Evolutionary conservation across 2,329 filamentous ascomycete species (phyloP).

Genomic region (Knufia petricola): DNA sequence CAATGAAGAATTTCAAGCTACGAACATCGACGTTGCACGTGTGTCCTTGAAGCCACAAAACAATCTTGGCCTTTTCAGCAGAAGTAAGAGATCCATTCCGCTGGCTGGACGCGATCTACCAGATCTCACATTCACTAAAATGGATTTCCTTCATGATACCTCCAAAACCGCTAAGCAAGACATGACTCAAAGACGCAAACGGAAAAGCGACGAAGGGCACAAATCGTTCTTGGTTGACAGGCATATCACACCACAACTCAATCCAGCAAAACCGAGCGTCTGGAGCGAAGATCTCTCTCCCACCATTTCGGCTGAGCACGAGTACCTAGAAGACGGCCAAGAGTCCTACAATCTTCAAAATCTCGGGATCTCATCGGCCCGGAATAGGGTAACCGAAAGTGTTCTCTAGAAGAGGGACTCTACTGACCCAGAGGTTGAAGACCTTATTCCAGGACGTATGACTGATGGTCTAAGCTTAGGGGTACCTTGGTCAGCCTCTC

Average conservation of each 20-base stretch:
- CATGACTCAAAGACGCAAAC: neutral
- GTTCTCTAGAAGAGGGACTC: neutral
- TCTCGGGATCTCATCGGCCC: too few species aligned
- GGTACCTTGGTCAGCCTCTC: slow-evolving; percentile 12
- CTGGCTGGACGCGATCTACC: slow-evolving; percentile 14
- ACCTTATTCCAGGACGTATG: neutral
- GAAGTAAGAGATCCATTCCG: slow-evolving; percentile 15
- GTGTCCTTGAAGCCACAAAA: slow-evolving; percentile 16
- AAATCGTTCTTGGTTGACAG: neutral
- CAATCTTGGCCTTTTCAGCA: slow-evolving; percentile 17
- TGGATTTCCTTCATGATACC: slow-evolving; percentile 17
- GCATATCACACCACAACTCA: neutral
- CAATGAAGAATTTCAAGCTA: slow-evolving; percentile 19
- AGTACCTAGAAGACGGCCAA: too few species aligned
- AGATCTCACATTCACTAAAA: slow-evolving; percentile 22
- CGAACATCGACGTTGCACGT: slow-evolving; percentile 18
- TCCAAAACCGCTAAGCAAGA: neutral
- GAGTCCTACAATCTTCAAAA: too few species aligned
- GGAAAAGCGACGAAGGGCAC: neutral
- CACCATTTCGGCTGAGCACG: neutral
- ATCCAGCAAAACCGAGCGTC: neutral
- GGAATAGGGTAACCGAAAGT: too few species aligned
- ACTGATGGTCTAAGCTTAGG: neutral
- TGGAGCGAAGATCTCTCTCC: neutral
- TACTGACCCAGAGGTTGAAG: neutral